phyloP scores from a whole-genome alignment of 768 basidiomycete species.

The Kwoniella sp. region DNA sequence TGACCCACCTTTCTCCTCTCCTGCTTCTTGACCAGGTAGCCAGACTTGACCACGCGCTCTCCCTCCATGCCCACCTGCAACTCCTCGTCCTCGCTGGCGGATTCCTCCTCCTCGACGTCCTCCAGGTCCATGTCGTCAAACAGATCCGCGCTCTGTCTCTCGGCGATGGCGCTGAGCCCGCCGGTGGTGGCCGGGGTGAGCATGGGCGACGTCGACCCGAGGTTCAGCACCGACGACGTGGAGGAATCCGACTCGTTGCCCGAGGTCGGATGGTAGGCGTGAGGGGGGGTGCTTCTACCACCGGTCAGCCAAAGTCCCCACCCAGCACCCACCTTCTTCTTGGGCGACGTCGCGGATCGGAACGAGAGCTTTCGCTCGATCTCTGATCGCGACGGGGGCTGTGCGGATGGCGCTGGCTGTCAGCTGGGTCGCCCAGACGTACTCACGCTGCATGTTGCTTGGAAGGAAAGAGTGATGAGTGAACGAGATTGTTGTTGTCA shows the following conservation, averaged over 20 bases:
- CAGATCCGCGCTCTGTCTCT: conserved; percentile 24
- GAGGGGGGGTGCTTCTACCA: conserved; percentile 10
- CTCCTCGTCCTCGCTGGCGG: conserved; percentile 31
- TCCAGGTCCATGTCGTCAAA: conserved; percentile 33
- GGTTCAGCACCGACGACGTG: conserved; percentile 20
- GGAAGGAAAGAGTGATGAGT: conserved; percentile 9
- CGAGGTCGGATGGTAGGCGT: conserved; percentile 9
- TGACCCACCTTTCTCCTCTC: conserved; percentile 82
- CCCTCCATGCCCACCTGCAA: conserved; percentile 49
- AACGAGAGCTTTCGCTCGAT: conserved; percentile 46
- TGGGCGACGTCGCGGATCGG: conserved; percentile 32
- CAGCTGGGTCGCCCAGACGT: too few species aligned
- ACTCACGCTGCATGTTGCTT: too few species aligned
- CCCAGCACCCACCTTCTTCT: conserved; percentile 35
- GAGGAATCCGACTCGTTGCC: conserved; percentile 48
- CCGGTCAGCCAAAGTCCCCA: too few species aligned
- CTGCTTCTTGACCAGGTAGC: conserved; percentile 97
- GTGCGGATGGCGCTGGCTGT: too few species aligned
- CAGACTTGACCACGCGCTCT: conserved; percentile 70
- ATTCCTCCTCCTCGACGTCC: conserved; percentile 53
- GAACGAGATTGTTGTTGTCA: background rate
- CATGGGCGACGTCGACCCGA: conserved; percentile 23
- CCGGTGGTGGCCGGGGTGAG: conserved; percentile 18
- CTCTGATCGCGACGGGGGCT: conserved; percentile 39
- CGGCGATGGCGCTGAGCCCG: conserved; percentile 31